Evolutionary conservation across 768 basidiomycete genomes (phyloP).

Genomic region (Daedalea quercina): DNA sequence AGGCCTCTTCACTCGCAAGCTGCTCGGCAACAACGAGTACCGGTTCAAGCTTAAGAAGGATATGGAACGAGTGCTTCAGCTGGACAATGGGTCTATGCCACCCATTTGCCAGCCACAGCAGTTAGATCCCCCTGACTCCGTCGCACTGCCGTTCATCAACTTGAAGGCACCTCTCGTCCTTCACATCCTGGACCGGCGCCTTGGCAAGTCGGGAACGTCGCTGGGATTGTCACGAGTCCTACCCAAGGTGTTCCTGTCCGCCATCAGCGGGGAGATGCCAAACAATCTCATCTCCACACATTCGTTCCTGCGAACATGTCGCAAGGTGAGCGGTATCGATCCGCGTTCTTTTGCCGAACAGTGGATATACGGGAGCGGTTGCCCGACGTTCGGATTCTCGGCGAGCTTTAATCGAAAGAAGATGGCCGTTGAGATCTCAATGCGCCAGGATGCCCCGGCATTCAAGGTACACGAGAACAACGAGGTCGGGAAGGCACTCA

Average conservation of each 20-base stretch:
- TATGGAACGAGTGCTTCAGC: conserved; percentile 84
- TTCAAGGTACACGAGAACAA: conserved; percentile 57
- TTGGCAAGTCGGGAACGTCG: conserved; percentile 93
- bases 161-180: conserved; percentile 94
- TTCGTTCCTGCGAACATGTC: conserved; percentile 83
- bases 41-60: conserved; percentile 93
- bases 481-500: conserved; percentile 55
- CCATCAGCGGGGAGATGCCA: conserved; percentile 83
- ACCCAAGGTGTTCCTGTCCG: conserved; percentile 91
- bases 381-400: conserved; percentile 83
- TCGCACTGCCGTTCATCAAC: conserved; percentile 81
- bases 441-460: conserved; percentile 85
- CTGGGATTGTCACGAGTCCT: conserved; percentile 91
- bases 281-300: conserved; percentile 86
- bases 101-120: conserved; percentile 91
- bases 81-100: conserved; percentile 84
- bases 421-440: conserved; percentile 95
- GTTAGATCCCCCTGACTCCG: conserved; percentile 77
- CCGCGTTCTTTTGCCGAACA: conserved; percentile 91
- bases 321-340: conserved; percentile 92
- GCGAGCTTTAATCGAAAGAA: conserved; percentile 96
- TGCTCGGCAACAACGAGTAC: conserved; percentile 96
- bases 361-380: conserved; percentile 98
- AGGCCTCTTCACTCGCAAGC: conserved; percentile 76
- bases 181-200: conserved; percentile 88